Evolutionary conservation across 2,329 filamentous ascomycete species (phyloP).

Genomic region (Aureobasidium sp.): DNA sequence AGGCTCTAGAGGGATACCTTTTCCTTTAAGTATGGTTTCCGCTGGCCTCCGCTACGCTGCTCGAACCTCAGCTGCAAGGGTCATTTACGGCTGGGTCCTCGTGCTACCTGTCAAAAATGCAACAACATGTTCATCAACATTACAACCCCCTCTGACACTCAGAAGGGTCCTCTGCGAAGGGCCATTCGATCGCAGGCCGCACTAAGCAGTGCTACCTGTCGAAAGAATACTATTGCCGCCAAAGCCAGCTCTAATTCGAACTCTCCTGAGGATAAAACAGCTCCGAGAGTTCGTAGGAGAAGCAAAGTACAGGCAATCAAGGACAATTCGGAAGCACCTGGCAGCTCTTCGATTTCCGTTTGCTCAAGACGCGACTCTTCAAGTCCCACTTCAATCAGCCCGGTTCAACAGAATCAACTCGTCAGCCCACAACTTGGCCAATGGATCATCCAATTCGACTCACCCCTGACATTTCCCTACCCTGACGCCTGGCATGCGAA

Average conservation of each 20-base stretch:
- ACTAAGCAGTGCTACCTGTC: not conserved
- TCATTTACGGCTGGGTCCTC: not conserved
- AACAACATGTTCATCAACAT: constrained; percentile 7
- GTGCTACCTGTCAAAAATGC: not conserved
- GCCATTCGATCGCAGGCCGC: constrained; percentile 8
- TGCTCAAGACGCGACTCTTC: not conserved
- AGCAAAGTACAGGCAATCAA: not conserved
- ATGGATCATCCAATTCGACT: not conserved
- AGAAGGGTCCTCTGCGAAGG: not conserved
- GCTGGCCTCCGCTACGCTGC: not conserved
- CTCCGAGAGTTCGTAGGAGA: not conserved
- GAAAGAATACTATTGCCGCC: constrained; percentile 3
- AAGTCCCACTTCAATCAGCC: not conserved
- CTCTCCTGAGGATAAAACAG: not conserved
- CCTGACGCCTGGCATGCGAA: not conserved
- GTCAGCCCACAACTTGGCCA: not conserved
- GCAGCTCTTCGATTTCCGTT: not conserved
- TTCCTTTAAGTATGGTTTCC: not conserved
- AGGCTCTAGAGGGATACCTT: not conserved
- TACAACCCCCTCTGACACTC: not conserved
- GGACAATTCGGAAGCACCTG: not conserved
- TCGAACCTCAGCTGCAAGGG: not conserved
- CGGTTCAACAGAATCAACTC: not conserved
- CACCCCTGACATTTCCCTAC: not conserved
- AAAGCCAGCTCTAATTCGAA: not conserved